phyloP scores from a whole-genome alignment of 192 early-diverging fungal genomes.

The Phycomyces nitens region DNA sequence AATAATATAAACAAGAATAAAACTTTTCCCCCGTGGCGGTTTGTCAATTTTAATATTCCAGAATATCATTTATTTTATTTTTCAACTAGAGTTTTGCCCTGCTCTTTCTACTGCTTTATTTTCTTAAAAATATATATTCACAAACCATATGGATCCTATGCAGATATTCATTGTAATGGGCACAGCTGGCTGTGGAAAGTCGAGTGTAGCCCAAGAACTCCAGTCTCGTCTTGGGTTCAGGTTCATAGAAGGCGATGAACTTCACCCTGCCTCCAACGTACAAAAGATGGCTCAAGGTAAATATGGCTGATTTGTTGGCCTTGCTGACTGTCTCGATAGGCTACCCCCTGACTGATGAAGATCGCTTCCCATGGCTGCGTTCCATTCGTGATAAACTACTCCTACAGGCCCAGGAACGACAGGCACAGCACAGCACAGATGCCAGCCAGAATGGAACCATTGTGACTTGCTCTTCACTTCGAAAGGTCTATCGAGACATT shows the following conservation, averaged over 20 bases:
- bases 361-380: constrained; percentile 64
- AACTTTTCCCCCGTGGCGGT: too few species aligned
- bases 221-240: constrained; percentile 40
- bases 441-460: constrained; percentile 38
- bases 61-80: too few species aligned
- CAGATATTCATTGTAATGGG: constrained; percentile 61
- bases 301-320: not conserved
- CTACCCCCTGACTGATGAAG: constrained; percentile 55
- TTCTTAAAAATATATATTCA: not conserved
- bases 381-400: constrained; percentile 43
- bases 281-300: constrained; percentile 60
- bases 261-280: constrained; percentile 57
- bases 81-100: too few species aligned
- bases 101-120: not conserved
- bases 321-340: constrained; percentile 8
- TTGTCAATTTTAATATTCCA: too few species aligned
- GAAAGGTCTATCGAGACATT: constrained; percentile 61
- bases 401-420: constrained; percentile 21
- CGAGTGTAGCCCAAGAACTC: constrained; percentile 44
- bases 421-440: constrained; percentile 5
- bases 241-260: constrained; percentile 64
- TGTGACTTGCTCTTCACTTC: constrained; percentile 64
- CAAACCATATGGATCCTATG: constrained; percentile 23
- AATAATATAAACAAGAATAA: too few species aligned
- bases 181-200: constrained; percentile 62